Conservation (phyloP, 805 yeast genomes). For the Candida parachauliodes region DNA sequence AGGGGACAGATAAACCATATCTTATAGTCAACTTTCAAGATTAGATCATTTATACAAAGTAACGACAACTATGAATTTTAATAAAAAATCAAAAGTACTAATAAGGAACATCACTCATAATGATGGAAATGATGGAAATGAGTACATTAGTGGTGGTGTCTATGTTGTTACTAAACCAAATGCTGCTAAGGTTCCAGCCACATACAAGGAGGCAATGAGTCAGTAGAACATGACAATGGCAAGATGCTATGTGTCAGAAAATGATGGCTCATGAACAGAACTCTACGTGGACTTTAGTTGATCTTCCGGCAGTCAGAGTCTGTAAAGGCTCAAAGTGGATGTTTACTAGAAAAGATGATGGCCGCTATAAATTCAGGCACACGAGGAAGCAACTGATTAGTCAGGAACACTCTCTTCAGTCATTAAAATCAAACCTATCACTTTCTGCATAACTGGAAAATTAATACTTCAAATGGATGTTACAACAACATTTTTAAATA, state of each 20-base stretch:
- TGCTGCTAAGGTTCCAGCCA: not conserved
- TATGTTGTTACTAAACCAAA: not conserved
- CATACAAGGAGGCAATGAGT: not conserved
- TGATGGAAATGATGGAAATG: too few relatives aligned
- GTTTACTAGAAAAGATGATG: not conserved
- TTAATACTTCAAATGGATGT: slow-evolving; percentile 4
- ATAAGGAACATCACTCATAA: too few relatives aligned
- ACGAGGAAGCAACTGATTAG: not conserved
- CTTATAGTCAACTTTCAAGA: too few relatives aligned
- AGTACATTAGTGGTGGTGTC: not conserved
- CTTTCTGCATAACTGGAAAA: not conserved
- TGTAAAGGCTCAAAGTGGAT: not conserved
- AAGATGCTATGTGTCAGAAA: not conserved
- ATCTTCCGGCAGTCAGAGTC: not conserved
- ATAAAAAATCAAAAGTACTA: too few relatives aligned
- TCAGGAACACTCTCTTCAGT: not conserved
- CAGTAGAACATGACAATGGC: not conserved
- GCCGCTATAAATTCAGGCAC: not conserved
- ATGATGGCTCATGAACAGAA: not conserved
- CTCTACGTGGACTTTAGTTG: not conserved
- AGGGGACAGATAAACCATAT: too few relatives aligned
- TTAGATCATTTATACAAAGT: too few relatives aligned
- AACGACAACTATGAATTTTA: too few relatives aligned
- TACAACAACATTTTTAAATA: not conserved
- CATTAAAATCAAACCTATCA: not conserved